A percentile compares a stretch with the other conserved stretches of the same genome.
phyloP scores from a whole-genome alignment of 2,329 filamentous ascomycete genomes.

The Alternaria panax region DNA sequence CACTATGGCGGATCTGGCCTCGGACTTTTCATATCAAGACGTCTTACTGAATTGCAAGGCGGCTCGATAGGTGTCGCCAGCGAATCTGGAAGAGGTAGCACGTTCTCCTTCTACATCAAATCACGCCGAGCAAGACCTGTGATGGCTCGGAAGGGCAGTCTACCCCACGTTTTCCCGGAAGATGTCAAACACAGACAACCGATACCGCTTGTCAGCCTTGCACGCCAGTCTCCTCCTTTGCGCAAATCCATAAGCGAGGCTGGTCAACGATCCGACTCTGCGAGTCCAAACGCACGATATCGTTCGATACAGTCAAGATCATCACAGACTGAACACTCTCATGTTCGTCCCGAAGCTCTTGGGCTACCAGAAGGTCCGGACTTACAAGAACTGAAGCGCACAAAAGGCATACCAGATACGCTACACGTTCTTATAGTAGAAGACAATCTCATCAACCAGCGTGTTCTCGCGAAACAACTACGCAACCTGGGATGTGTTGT shows the following conservation, averaged over 20 bases:
- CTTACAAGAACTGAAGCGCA: conserved; percentile 14
- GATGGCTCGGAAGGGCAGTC: conserved; percentile 22
- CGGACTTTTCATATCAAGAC: conserved; percentile 44
- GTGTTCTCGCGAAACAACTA: conserved; percentile 52
- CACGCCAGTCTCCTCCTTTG: conserved; percentile 8
- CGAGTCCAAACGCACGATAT: neutral
- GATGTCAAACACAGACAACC: conserved; percentile 29
- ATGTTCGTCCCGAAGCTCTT: conserved; percentile 6
- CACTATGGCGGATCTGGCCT: conserved; percentile 51
- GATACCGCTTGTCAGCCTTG: conserved; percentile 6
- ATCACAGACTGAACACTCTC: neutral
- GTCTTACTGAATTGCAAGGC: conserved; percentile 43
- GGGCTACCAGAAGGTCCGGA: conserved; percentile 14
- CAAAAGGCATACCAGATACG: conserved; percentile 14
- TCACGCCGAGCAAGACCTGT: conserved; percentile 22
- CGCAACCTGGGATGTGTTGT: conserved; percentile 48
- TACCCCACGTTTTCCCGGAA: conserved; percentile 29
- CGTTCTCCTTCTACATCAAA: conserved; percentile 45
- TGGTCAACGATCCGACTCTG: neutral
- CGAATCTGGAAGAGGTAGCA: conserved; percentile 34
- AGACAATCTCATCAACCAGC: conserved; percentile 54
- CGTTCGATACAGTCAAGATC: neutral
- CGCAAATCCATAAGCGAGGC: conserved; percentile 5
- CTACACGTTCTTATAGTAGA: conserved; percentile 45
- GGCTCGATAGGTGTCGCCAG: conserved; percentile 42